Percentiles rank a stretch among this genome's conserved stretches.
These are phyloP conservation scores for Sporothrix schenckii DNA, from an alignment of 2,329 filamentous ascomycete genomes.

Conservation along the genomic window DNA sequence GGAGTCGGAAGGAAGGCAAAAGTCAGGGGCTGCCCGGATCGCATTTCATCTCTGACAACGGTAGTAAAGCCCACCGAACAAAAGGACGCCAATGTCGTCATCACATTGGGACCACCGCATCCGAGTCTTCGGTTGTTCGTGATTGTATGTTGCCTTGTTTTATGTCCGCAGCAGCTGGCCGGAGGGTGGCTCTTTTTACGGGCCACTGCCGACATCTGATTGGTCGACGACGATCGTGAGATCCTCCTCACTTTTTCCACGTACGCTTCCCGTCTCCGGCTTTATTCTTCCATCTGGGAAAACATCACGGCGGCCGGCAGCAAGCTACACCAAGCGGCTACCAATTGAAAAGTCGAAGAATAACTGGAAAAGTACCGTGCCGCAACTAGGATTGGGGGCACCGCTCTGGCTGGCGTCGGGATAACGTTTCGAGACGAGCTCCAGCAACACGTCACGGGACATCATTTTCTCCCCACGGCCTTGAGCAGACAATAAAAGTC, in stretches of 20 bases:
- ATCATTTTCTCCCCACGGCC: background rate
- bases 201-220: background rate
- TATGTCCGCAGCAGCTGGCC: slow-evolving; percentile 1
- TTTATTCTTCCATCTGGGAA: background rate
- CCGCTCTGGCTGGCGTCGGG: slow-evolving; percentile 6
- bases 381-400: background rate
- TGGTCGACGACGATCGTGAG: background rate
- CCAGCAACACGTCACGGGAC: background rate
- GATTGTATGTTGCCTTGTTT: background rate
- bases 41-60: background rate
- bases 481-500: background rate
- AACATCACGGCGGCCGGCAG: slow-evolving; percentile 7
- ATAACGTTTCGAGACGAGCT: background rate
- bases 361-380: background rate
- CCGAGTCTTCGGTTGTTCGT: background rate
- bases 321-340: background rate
- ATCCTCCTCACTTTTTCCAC: background rate
- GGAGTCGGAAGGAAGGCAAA: background rate
- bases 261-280: background rate
- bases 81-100: background rate
- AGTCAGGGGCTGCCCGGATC: slow-evolving; percentile 7
- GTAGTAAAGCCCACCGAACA: background rate
- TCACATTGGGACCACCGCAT: background rate
- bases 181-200: background rate
- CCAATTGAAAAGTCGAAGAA: too few relatives aligned